Percentiles rank a stretch among this genome's conserved stretches.
These are phyloP conservation scores for Melocanna baccifera DNA, from an alignment of 176 grass and related monocot genomes.

Conservation along the genomic window DNA sequence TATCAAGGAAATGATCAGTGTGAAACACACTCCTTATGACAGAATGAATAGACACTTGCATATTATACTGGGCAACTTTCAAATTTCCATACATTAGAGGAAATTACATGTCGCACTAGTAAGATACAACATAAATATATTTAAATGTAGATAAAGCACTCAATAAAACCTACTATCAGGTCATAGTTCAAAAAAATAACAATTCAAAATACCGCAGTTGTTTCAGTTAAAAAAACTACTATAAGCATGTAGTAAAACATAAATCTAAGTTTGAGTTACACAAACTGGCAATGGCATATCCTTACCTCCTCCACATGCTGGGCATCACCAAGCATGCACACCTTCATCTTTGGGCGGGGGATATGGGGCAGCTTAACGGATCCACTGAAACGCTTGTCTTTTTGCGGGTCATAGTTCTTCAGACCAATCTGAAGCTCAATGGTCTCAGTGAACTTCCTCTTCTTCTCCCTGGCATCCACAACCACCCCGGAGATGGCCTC, in stretches of 20 bases:
- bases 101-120: neutral
- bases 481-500: constrained; percentile 54
- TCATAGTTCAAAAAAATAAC: no score
- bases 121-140: neutral
- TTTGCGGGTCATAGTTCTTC: constrained; percentile 86
- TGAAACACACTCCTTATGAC: neutral
- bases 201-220: neutral
- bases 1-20: neutral
- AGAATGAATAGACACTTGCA: neutral
- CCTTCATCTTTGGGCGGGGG: constrained; percentile 78
- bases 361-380: constrained; percentile 77
- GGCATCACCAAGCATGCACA: constrained; percentile 87
- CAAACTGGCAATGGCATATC: neutral
- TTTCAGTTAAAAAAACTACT: neutral
- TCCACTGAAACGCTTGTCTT: constrained; percentile 82
- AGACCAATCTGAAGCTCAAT: constrained; percentile 77
- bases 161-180: no score
- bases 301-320: constrained; percentile 72
- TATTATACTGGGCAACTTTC: neutral
- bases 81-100: neutral
- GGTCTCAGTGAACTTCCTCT: constrained; percentile 72
- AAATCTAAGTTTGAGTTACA: neutral
- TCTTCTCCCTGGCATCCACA: constrained; percentile 52
- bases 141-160: neutral
- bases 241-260: neutral